Evolutionary conservation across 2,329 filamentous ascomycete genomes (phyloP).

Genomic region (Chrysoporthe puriensis): DNA sequence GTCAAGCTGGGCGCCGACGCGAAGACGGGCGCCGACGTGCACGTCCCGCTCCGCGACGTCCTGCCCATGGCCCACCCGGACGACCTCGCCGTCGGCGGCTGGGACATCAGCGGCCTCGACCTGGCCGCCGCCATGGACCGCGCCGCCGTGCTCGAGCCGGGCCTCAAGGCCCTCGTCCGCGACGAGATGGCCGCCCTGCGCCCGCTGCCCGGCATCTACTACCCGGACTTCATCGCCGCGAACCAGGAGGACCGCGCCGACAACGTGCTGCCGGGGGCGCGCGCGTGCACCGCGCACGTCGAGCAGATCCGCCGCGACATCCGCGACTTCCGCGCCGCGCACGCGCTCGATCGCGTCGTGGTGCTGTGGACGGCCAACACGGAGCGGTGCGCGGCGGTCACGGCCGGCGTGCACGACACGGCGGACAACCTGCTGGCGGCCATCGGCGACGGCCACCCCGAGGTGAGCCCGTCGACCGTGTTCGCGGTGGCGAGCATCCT

Average conservation of each 20-base stretch:
- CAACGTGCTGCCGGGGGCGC: constrained; percentile 81
- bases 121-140: constrained; percentile 93
- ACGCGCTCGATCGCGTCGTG: constrained; percentile 91
- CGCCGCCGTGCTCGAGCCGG: constrained; percentile 92
- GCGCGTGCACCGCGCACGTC: constrained; percentile 85
- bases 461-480: constrained; percentile 93
- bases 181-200: constrained; percentile 92
- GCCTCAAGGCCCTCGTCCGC: constrained; percentile 83
- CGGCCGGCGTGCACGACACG: constrained; percentile 92
- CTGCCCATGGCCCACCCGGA: constrained; percentile 98
- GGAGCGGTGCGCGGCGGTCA: constrained; percentile 89
- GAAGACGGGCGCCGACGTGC: constrained; percentile 84
- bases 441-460: constrained; percentile 83
- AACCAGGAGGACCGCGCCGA: constrained; percentile 98
- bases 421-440: constrained; percentile 89
- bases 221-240: constrained; percentile 98
- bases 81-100: constrained; percentile 91
- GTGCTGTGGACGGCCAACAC: constrained; percentile 99
- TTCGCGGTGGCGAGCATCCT: constrained; percentile 95
- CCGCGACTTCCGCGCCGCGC: constrained; percentile 84
- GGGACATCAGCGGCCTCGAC: constrained; percentile 95
- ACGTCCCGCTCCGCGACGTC: constrained; percentile 93
- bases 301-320: constrained; percentile 94
- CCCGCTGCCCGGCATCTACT: constrained; percentile 94
- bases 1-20: constrained; percentile 92